Conservation (phyloP, 2,329 filamentous ascomycete genomes). For the Apiospora rasikravindrae region DNA sequence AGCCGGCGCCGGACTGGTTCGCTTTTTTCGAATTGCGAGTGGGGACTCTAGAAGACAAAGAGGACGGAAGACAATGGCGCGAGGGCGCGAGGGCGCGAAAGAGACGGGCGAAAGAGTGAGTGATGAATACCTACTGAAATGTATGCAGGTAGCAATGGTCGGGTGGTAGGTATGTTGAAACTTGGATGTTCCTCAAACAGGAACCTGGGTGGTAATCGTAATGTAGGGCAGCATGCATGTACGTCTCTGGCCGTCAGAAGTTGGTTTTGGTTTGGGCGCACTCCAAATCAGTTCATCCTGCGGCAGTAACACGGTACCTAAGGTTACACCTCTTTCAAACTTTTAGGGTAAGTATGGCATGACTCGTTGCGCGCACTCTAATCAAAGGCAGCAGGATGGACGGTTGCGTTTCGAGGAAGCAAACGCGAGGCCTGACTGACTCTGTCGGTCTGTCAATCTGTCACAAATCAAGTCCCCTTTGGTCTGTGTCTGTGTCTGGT, state of each 20-base stretch:
- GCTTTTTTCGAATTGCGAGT: constrained; percentile 5
- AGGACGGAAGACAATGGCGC: background rate
- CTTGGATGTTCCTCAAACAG: constrained; percentile 16
- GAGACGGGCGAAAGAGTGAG: background rate
- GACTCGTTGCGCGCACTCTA: constrained; percentile 9
- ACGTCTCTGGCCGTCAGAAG: constrained; percentile 3
- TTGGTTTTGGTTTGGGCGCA: constrained; percentile 9
- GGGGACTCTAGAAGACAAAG: background rate
- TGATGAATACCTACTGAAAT: background rate
- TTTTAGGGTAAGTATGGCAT: constrained; percentile 8
- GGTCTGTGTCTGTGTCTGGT: background rate
- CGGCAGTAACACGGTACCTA: background rate
- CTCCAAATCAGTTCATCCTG: constrained; percentile 5
- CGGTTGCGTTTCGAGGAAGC: background rate
- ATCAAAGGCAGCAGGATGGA: background rate
- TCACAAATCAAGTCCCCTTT: background rate
- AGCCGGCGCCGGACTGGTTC: background rate
- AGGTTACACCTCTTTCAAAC: background rate
- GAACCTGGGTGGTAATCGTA: background rate
- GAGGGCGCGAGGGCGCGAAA: background rate
- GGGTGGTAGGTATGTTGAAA: constrained; percentile 5
- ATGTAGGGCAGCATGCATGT: background rate
- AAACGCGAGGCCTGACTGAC: background rate
- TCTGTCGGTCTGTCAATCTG: background rate
- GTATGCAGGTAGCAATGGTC: background rate